Base-by-base conservation (phyloP, 2,329 filamentous ascomycete genomes). In the Phaeophleospora eucalypticola region DNA sequence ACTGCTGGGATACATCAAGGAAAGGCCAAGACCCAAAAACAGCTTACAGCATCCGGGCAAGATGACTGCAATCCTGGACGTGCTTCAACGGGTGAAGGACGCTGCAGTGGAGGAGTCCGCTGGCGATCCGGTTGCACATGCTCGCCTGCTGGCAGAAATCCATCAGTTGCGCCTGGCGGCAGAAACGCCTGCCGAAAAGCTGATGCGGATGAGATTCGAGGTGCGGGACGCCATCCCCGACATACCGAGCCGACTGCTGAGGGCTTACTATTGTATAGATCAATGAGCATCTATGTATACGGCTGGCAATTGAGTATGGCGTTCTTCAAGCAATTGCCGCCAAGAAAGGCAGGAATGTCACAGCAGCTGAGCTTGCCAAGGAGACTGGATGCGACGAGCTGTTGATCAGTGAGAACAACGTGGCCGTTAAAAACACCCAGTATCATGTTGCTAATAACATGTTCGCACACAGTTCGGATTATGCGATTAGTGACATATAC, bases 401-500 rank as follows among this genome's bases (percentile, higher is more conserved):
- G 4, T 27, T 43, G 8, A 43, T 43, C 20, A 20, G 34, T 36
- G n/a, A 32, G 27, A 32, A n/a, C 8, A n/a, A 36, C 24, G 24
- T 29, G 6, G 7, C 24, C 24, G 24, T 12, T 6, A 29, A 12
- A 6, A 29, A 6, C 12, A 12, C 24, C 6, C 6, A 29, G 24
- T 29, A n/a, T n/a, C n/a, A n/a, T n/a, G n/a, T n/a, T n/a, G n/a
- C n/a, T n/a, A n/a, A n/a, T n/a, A n/a, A n/a, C n/a, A n/a, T n/a
- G n/a, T 29, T 29, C 12, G 12, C 24, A 36, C 6, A 36, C 14
- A 44, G 38, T 38, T 17, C 33, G 45, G n/a, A 44, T 39, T 12
- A 48, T 48, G 45, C 6, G 45, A 17, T 33, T 44, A 16, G 24
- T 48, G 6, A 43, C 45, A 8, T 44, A 48, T 15, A 16, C 18